A percentile compares a stretch with the other conserved stretches of the same genome.
These are phyloP conservation scores for Saccharomycopsis synnaedendra DNA, from an alignment of 805 yeast species.

Conservation along the genomic window DNA sequence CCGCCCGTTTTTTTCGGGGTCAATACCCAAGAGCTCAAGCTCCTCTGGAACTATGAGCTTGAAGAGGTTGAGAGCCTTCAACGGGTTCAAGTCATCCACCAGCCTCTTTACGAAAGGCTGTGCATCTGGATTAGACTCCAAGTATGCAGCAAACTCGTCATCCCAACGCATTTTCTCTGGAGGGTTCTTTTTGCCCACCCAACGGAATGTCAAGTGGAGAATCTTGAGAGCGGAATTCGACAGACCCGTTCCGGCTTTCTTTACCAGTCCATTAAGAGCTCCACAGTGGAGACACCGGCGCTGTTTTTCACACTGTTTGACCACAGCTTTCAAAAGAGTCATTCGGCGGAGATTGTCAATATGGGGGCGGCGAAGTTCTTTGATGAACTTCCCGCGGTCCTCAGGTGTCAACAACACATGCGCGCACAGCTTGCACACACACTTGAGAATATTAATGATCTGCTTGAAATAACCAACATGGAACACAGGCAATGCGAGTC, in stretches of 20 bases:
- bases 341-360: constrained; percentile 86
- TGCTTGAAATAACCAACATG: constrained; percentile 96
- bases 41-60: constrained; percentile 78
- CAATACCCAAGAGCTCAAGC: constrained; percentile 87
- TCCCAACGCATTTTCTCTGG: constrained; percentile 85
- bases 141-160: constrained; percentile 68
- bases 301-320: constrained; percentile 93
- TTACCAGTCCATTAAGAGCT: constrained; percentile 90
- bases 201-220: constrained; percentile 90
- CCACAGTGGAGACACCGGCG: constrained; percentile 83
- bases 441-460: constrained; percentile 77
- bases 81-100: constrained; percentile 87
- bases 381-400: constrained; percentile 53
- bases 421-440: constrained; percentile 86
- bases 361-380: constrained; percentile 79
- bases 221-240: constrained; percentile 92
- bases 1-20: constrained; percentile 77
- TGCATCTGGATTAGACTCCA: constrained; percentile 70
- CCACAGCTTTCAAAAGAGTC: constrained; percentile 70
- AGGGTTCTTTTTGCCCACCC: constrained; percentile 83
- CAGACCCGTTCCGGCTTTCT: constrained; percentile 86
- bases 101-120: constrained; percentile 81
- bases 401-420: constrained; percentile 62
- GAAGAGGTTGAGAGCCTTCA: constrained; percentile 78
- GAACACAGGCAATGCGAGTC: constrained; percentile 89